Conservation (phyloP, 108 stramenopile genomes). For the Pinguiococcus pyrenoidosus region DNA sequence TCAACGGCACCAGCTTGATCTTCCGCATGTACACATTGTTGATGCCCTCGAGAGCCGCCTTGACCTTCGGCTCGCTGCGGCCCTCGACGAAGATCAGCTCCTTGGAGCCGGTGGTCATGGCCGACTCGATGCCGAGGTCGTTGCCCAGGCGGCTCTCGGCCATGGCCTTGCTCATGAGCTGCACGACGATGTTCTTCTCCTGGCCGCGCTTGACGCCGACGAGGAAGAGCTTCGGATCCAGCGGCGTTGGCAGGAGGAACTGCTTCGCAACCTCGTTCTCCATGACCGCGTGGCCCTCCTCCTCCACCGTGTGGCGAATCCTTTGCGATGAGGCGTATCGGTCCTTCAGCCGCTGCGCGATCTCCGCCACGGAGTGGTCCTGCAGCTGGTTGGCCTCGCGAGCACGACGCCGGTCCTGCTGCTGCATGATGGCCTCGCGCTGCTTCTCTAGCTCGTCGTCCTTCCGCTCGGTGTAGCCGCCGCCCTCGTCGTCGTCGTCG, state of each 20-base stretch:
- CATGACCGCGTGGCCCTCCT: slow-evolving; percentile 40
- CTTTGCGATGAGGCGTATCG: too few species aligned
- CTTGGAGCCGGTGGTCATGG: slow-evolving; percentile 62
- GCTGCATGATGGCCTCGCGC: slow-evolving; percentile 56
- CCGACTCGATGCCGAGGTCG: slow-evolving; percentile 47
- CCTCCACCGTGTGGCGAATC: slow-evolving; percentile 19
- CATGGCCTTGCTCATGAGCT: slow-evolving; percentile 82
- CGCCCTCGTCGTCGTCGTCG: slow-evolving; percentile 54
- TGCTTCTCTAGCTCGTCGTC: slow-evolving; percentile 50
- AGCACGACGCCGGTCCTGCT: slow-evolving; percentile 68
- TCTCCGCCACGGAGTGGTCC: too few species aligned
- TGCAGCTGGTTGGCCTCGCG: too few species aligned
- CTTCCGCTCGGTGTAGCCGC: slow-evolving; percentile 5
- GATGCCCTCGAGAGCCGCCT: slow-evolving; percentile 70
- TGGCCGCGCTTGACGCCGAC: slow-evolving; percentile 63
- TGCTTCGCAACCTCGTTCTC: slow-evolving; percentile 61
- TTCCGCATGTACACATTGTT: slow-evolving; percentile 47
- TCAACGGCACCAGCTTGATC: slow-evolving; percentile 65
- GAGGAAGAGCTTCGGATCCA: slow-evolving; percentile 83
- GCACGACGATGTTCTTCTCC: slow-evolving; percentile 65
- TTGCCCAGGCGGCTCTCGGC: slow-evolving; percentile 17
- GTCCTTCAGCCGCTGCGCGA: too few species aligned
- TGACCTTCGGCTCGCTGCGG: slow-evolving; percentile 67
- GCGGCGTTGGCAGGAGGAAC: slow-evolving; percentile 65
- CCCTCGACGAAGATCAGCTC: slow-evolving; percentile 82